These are phyloP conservation scores for Fusarium xylarioides DNA, from an alignment of 2,329 filamentous ascomycete species.

Conservation along the genomic window DNA sequence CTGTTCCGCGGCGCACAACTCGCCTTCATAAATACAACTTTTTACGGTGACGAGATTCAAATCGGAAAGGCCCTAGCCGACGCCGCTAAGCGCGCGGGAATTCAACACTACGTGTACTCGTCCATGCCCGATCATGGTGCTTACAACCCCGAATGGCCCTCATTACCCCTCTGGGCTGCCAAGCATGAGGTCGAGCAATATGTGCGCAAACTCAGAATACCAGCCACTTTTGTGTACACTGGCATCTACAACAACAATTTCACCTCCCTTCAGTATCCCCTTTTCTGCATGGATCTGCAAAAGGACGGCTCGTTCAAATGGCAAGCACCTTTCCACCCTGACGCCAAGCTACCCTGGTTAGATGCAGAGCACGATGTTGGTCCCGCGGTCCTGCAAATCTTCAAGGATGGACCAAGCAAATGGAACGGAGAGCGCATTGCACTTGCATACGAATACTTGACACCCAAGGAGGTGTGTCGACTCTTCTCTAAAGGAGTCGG, in stretches of 20 bases:
- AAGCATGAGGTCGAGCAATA: constrained; percentile 96
- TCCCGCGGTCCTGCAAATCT: constrained; percentile 88
- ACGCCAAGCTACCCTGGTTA: constrained; percentile 90
- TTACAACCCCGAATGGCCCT: constrained; percentile 80
- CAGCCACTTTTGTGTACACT: constrained; percentile 92
- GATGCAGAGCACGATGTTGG: constrained; percentile 97
- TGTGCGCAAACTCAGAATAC: constrained; percentile 81
- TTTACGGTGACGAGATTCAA: constrained; percentile 92
- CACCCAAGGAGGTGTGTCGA: constrained; percentile 81
- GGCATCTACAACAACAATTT: constrained; percentile 99
- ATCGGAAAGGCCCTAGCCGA: constrained; percentile 91
- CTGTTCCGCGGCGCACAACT: constrained; percentile 86
- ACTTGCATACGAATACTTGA: constrained; percentile 88
- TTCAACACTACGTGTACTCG: constrained; percentile 94
- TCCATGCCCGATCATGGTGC: constrained; percentile 95
- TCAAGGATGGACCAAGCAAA: constrained; percentile 89
- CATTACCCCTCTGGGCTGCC: constrained; percentile 87
- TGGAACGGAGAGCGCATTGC: constrained; percentile 85
- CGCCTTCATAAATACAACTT: constrained; percentile 97
- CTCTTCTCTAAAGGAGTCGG: constrained; percentile 82
- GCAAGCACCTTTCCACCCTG: constrained; percentile 92
- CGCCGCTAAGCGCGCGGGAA: constrained; percentile 82
- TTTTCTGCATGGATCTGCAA: constrained; percentile 94
- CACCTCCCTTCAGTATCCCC: constrained; percentile 87
- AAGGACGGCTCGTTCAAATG: constrained; percentile 87